Conservation (phyloP, 1,139 yeast genomes). For the Zygosaccharomyces pseudobailii region DNA sequence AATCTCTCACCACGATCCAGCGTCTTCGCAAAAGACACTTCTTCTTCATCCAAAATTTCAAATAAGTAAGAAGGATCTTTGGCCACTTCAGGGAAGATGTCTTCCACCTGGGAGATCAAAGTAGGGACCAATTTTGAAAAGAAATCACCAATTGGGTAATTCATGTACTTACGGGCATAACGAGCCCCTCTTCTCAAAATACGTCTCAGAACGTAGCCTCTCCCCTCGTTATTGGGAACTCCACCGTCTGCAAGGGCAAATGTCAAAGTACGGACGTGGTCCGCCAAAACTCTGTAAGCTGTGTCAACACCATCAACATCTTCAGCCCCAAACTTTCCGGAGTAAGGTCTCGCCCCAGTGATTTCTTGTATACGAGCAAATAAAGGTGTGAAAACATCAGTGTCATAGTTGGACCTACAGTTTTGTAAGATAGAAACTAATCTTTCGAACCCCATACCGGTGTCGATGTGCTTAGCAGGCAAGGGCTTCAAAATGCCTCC, state of each 20-base stretch:
- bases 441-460: constrained; percentile 99
- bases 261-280: constrained; percentile 93
- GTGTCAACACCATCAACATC: constrained; percentile 94
- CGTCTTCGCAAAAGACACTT: constrained; percentile 88
- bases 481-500: constrained; percentile 75
- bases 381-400: constrained; percentile 90
- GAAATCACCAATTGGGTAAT: constrained; percentile 90
- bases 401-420: constrained; percentile 88
- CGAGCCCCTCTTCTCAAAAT: constrained; percentile 97
- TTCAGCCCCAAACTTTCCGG: constrained; percentile 88
- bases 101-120: constrained; percentile 80
- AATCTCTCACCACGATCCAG: constrained; percentile 96
- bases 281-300: constrained; percentile 96
- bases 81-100: constrained; percentile 85
- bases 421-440: constrained; percentile 90
- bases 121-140: constrained; percentile 92
- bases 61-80: constrained; percentile 69
- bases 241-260: constrained; percentile 98
- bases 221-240: constrained; percentile 97
- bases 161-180: constrained; percentile 92
- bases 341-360: constrained; percentile 85
- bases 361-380: constrained; percentile 83
- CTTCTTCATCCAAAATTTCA: constrained; percentile 94
- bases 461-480: constrained; percentile 93
- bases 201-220: constrained; percentile 96